These are phyloP conservation scores for Clavaria fumosa DNA, from an alignment of 768 basidiomycete species.

Conservation along the genomic window DNA sequence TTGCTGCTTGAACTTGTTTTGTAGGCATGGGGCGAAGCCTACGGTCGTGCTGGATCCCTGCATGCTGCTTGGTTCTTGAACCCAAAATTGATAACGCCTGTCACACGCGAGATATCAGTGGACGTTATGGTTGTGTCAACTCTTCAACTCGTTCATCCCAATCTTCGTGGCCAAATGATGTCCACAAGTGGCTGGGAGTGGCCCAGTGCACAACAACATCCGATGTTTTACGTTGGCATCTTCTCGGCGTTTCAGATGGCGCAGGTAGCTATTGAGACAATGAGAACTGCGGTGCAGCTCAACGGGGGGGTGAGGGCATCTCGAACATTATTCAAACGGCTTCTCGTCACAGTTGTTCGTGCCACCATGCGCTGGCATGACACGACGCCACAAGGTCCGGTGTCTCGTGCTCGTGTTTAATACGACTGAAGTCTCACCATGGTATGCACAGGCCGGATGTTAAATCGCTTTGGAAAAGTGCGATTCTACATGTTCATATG, in stretches of 20 bases:
- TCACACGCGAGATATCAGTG: conserved; percentile 23
- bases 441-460: conserved; percentile 44
- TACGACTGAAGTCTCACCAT: no score
- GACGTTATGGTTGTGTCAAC: conserved; percentile 19
- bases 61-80: conserved; percentile 13
- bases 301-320: conserved; percentile 42
- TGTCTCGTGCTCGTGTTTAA: background rate
- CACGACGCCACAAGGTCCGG: conserved; percentile 58
- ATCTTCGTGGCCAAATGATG: no score
- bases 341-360: conserved; percentile 55
- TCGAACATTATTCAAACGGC: conserved; percentile 27
- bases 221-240: conserved; percentile 56
- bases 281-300: conserved; percentile 37
- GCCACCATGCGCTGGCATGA: conserved; percentile 82
- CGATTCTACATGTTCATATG: conserved; percentile 1
- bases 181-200: conserved; percentile 21
- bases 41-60: conserved; percentile 20
- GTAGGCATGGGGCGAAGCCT: conserved; percentile 56
- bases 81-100: conserved; percentile 23
- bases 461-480: conserved; percentile 72
- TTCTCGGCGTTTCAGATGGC: conserved; percentile 46
- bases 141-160: conserved; percentile 12
- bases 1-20: background rate
- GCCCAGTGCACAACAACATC: conserved; percentile 41
- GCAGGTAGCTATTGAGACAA: conserved; percentile 31